A percentile compares a stretch with the other conserved stretches of the same genome.
phyloP scores from a whole-genome alignment of 2,329 filamentous ascomycete species.

The Fusarium protoensiforme region DNA sequence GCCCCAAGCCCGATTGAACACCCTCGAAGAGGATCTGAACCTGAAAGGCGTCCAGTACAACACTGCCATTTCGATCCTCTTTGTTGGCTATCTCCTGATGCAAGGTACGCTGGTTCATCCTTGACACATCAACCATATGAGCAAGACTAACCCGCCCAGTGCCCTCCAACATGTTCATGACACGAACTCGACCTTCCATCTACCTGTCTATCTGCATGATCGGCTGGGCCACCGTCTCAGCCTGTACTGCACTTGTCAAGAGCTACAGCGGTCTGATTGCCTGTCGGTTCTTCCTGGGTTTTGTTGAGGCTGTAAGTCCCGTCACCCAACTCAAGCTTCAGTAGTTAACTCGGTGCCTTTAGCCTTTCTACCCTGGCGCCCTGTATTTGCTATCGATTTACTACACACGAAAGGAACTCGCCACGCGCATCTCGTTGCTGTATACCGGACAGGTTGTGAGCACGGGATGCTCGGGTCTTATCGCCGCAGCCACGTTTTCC shows the following conservation, averaged over 20 bases:
- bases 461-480: constrained; percentile 72
- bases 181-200: constrained; percentile 16
- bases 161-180: constrained; percentile 25
- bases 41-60: constrained; percentile 36
- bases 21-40: constrained; percentile 31
- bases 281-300: constrained; percentile 21
- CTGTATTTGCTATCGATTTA: constrained; percentile 23
- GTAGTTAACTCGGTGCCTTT: neutral
- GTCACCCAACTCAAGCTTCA: constrained; percentile 43
- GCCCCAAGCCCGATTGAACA: constrained; percentile 35
- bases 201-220: constrained; percentile 18
- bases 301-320: constrained; percentile 16
- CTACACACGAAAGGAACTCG: constrained; percentile 24
- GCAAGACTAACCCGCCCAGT: neutral
- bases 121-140: neutral
- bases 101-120: constrained; percentile 5
- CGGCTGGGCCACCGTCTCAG: constrained; percentile 17
- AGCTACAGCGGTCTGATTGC: constrained; percentile 12
- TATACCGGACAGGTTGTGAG: constrained; percentile 54
- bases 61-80: constrained; percentile 35
- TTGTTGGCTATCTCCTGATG: constrained; percentile 32
- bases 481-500: constrained; percentile 67
- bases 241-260: constrained; percentile 1
- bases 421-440: constrained; percentile 19
- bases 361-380: constrained; percentile 25